Conservation (phyloP, 768 basidiomycete species). For the Phlegmacium glaucopus region DNA sequence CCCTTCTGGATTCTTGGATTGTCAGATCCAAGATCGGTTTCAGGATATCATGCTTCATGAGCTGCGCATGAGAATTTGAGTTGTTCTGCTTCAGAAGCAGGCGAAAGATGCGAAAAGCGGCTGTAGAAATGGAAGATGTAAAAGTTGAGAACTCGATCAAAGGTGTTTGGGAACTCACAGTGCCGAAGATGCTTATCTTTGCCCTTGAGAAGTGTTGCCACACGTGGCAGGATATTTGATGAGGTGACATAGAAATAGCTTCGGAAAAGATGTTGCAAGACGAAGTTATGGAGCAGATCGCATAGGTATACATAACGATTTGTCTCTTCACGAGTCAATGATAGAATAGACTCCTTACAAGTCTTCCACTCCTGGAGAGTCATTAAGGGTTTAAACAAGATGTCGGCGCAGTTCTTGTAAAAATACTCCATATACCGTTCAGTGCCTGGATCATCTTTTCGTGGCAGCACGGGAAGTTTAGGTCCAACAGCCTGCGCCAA, state of each 20-base stretch:
- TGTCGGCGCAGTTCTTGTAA: slow-evolving; percentile 78
- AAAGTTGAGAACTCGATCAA: not conserved
- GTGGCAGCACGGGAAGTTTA: slow-evolving; percentile 29
- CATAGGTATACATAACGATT: slow-evolving; percentile 87
- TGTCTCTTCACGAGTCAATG: slow-evolving; percentile 67
- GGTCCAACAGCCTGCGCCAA: slow-evolving; percentile 35
- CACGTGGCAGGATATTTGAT: slow-evolving; percentile 65
- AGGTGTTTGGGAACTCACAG: slow-evolving; percentile 48
- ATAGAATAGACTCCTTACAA: slow-evolving; percentile 41
- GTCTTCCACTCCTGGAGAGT: slow-evolving; percentile 65
- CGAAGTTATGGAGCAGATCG: slow-evolving; percentile 87
- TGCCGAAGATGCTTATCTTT: slow-evolving; percentile 92
- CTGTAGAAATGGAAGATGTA: slow-evolving; percentile 35
- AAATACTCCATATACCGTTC: slow-evolving; percentile 94
- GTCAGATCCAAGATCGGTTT: slow-evolving; percentile 82
- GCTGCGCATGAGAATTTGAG: slow-evolving; percentile 63
- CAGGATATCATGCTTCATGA: slow-evolving; percentile 83
- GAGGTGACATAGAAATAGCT: slow-evolving; percentile 89
- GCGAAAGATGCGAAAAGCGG: slow-evolving; percentile 90
- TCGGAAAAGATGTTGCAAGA: slow-evolving; percentile 86
- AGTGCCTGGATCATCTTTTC: slow-evolving; percentile 81
- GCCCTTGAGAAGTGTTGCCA: slow-evolving; percentile 74
- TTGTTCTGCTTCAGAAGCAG: slow-evolving; percentile 82
- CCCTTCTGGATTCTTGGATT: slow-evolving; percentile 76
- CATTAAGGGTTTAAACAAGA: slow-evolving; percentile 76